phyloP scores from a whole-genome alignment of 2,329 filamentous ascomycete genomes.

The Aureobasidium lini region DNA sequence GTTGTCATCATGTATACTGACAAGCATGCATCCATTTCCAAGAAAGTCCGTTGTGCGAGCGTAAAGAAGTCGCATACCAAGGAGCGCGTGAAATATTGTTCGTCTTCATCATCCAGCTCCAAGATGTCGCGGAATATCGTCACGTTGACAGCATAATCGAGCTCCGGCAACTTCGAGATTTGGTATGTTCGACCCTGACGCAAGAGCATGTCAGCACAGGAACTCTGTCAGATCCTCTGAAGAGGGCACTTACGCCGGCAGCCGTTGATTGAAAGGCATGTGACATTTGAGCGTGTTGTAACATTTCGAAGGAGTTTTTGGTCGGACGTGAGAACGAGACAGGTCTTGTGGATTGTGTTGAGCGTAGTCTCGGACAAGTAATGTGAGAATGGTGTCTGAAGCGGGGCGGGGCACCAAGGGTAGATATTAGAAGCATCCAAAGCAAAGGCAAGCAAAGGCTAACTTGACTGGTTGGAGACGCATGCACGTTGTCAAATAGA shows the following conservation, averaged over 20 bases:
- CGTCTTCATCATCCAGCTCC: constrained; percentile 9
- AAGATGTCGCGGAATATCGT: background rate
- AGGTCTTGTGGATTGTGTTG: background rate
- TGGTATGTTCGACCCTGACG: constrained; percentile 6
- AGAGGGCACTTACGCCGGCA: background rate
- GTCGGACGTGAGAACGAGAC: background rate
- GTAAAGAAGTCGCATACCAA: constrained; percentile 6
- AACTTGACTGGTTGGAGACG: background rate
- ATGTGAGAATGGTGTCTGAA: background rate
- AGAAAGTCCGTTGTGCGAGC: background rate
- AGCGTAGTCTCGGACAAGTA: background rate
- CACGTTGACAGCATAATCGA: background rate
- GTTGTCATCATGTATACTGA: background rate
- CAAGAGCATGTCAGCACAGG: background rate
- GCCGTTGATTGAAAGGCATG: background rate
- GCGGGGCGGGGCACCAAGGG: background rate
- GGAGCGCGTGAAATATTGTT: constrained; percentile 8
- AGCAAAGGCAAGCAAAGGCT: background rate
- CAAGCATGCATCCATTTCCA: constrained; percentile 9
- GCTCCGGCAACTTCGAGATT: constrained; percentile 3
- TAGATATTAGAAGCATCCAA: background rate
- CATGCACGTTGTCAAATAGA: constrained; percentile 7
- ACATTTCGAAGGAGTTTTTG: background rate
- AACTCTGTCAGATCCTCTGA: background rate
- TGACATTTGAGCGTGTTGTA: constrained; percentile 8